Evolutionary conservation across 1,284 basidiomycete species (phyloP), one percentile per base, ranked within the genome.

Genomic region (Hymenochaete sp.): DNA sequence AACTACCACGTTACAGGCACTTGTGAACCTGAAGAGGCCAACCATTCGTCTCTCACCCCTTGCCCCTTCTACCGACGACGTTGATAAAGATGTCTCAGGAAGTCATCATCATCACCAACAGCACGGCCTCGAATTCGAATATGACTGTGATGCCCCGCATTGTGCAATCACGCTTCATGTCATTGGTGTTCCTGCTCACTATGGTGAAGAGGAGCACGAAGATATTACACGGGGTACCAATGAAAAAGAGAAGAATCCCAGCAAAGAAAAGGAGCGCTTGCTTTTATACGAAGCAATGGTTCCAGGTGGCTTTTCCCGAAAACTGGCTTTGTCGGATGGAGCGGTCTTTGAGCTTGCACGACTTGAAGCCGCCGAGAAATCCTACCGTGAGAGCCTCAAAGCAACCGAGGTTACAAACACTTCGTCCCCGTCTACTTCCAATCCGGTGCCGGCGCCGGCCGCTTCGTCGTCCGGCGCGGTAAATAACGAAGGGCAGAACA

Each of bases 21-120:
- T 92, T 25, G 90, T 93, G 51, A 93, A 93, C 57, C 77, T 93
- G 56, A 93, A 93, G 60, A 77, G 90, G 6, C 91, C 90, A 0
- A 81, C 86, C 1, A 69, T 80, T 45, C 82, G 73, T 37, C 75
- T 78, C 36, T 85, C 74, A 27, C 88, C 79, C n/a, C 71, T 79
- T 38, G 65, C 71, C 8, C 57, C 66, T 14, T 62, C 71, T 0
- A 61, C 63, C 4, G 68, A 68, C 49, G 57, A 61, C 45, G 62
- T 65, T 39, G 35, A 31, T 3, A 22, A 42, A 44, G 67, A 71
- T 39, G 67, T 67, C 49, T 57, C 60, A 47, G 62, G 64, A 40
- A 62, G 68, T 44, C 57, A 55, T 8, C 71, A 77, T 36, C 69
- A 64, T 27, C 69, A 69, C 53, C 44, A 46, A 25, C 45, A 43